Evolutionary conservation across 1,284 basidiomycete genomes (phyloP).

Genomic region (Exobasidium cylindrosporum): DNA sequence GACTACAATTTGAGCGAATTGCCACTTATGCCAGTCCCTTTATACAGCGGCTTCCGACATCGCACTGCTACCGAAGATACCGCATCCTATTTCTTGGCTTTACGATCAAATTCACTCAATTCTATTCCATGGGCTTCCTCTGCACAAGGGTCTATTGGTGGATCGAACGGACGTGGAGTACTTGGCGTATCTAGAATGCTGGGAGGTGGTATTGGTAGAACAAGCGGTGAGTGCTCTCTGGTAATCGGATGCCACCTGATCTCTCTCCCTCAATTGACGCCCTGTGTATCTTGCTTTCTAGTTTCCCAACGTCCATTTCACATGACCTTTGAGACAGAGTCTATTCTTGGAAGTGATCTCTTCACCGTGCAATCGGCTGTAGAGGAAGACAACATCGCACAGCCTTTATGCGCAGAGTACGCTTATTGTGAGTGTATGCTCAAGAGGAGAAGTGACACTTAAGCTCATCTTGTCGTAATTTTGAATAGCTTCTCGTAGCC

Average conservation of each 20-base stretch:
- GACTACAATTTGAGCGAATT: not conserved
- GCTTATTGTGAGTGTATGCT: slow-evolving; percentile 22
- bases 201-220: slow-evolving; percentile 2
- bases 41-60: not conserved
- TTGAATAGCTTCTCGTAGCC: slow-evolving; percentile 21
- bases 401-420: slow-evolving; percentile 41
- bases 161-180: not conserved
- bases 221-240: not conserved
- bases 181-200: not conserved
- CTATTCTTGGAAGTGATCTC: slow-evolving; percentile 20
- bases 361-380: slow-evolving; percentile 15
- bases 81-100: not conserved
- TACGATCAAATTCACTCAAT: not conserved
- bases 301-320: slow-evolving; percentile 3
- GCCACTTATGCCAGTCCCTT: not conserved
- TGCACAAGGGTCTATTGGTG: not conserved
- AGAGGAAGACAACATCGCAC: slow-evolving; percentile 21
- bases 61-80: not conserved
- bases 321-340: slow-evolving; percentile 22
- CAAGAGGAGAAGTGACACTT: not conserved
- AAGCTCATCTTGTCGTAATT: too few species aligned
- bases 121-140: not conserved
- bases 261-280: too few species aligned
- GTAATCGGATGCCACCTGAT: not conserved
- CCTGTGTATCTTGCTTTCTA: not conserved